Conservation (phyloP, 2,329 filamentous ascomycete genomes). For the Raffaelea deltoideospora region DNA sequence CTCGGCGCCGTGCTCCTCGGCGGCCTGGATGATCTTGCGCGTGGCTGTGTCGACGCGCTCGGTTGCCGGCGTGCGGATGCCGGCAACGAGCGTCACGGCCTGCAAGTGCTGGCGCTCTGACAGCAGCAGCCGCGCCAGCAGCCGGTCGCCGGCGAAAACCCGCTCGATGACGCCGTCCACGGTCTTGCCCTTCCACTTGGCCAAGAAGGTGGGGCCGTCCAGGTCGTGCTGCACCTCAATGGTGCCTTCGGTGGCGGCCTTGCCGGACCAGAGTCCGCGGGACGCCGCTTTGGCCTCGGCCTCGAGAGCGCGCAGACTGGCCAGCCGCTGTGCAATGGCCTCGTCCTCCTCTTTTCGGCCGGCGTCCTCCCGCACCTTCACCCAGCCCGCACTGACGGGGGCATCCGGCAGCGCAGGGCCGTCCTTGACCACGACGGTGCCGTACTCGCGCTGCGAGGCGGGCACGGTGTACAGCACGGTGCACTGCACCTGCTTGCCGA, state of each 20-base stretch:
- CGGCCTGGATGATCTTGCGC: slow-evolving; percentile 64
- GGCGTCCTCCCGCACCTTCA: slow-evolving; percentile 87
- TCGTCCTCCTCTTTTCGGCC: slow-evolving; percentile 81
- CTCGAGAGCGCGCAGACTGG: slow-evolving; percentile 65
- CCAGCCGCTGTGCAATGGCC: slow-evolving; percentile 54
- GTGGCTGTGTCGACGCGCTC: slow-evolving; percentile 68
- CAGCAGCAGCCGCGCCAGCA: slow-evolving; percentile 69
- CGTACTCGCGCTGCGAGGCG: slow-evolving; percentile 75
- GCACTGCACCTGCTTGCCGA: slow-evolving; percentile 81
- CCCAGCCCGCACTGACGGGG: slow-evolving; percentile 75
- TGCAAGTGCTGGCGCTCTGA: slow-evolving; percentile 75
- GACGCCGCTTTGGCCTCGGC: slow-evolving; percentile 60
- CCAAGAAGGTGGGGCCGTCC: slow-evolving; percentile 62
- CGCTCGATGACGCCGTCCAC: slow-evolving; percentile 81
- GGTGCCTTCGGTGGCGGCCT: slow-evolving; percentile 41
- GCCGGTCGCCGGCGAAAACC: slow-evolving; percentile 78
- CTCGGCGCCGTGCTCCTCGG: slow-evolving; percentile 81
- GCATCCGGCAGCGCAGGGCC: slow-evolving; percentile 68
- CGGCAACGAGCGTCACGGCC: slow-evolving; percentile 77
- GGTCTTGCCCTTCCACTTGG: slow-evolving; percentile 70
- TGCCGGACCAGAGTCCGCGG: slow-evolving; percentile 68
- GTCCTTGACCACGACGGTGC: slow-evolving; percentile 60
- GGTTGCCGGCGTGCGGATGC: slow-evolving; percentile 78
- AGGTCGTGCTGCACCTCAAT: slow-evolving; percentile 75
- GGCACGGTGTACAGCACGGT: slow-evolving; percentile 78